Percentiles rank a stretch among this genome's conserved stretches.
These are phyloP conservation scores for Kwoniella bestiolae DNA, from an alignment of 768 basidiomycete species.

Conservation along the genomic window DNA sequence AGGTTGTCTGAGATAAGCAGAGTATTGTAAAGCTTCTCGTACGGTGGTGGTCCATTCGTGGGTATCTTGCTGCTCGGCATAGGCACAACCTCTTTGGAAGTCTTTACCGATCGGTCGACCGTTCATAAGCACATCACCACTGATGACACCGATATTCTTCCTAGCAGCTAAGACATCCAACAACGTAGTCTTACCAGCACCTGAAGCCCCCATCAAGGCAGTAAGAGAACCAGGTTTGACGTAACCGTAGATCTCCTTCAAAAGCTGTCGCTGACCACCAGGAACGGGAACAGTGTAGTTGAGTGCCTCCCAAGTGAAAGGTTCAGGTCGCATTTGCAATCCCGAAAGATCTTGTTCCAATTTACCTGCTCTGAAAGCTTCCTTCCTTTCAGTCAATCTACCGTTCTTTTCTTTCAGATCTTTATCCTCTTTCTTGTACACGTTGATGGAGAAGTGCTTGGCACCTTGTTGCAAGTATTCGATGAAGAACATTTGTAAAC, in stretches of 20 bases:
- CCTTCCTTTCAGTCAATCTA: constrained; percentile 62
- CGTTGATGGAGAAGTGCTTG: constrained; percentile 58
- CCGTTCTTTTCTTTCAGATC: constrained; percentile 60
- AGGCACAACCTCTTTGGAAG: constrained; percentile 73
- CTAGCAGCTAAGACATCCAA: constrained; percentile 70
- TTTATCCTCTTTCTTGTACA: constrained; percentile 68
- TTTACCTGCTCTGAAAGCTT: constrained; percentile 56
- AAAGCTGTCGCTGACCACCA: constrained; percentile 55
- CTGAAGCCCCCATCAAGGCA: constrained; percentile 61
- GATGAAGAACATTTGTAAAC: constrained; percentile 67
- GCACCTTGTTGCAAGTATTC: constrained; percentile 48
- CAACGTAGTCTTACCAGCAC: constrained; percentile 59
- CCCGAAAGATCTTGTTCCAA: constrained; percentile 60
- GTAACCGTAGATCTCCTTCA: constrained; percentile 59
- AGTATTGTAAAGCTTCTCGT: constrained; percentile 77
- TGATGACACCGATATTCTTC: constrained; percentile 71
- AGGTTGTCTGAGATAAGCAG: constrained; percentile 78
- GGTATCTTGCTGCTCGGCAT: constrained; percentile 73
- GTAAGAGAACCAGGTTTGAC: constrained; percentile 59
- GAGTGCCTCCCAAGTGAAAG: constrained; percentile 75
- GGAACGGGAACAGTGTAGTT: constrained; percentile 64
- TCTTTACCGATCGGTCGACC: constrained; percentile 64
- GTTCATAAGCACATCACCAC: constrained; percentile 72
- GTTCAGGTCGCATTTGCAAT: constrained; percentile 58
- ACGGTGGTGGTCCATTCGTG: constrained; percentile 78